These are phyloP conservation scores for Ilyonectria sp. DNA, from an alignment of 2,329 filamentous ascomycete species.

Conservation along the genomic window DNA sequence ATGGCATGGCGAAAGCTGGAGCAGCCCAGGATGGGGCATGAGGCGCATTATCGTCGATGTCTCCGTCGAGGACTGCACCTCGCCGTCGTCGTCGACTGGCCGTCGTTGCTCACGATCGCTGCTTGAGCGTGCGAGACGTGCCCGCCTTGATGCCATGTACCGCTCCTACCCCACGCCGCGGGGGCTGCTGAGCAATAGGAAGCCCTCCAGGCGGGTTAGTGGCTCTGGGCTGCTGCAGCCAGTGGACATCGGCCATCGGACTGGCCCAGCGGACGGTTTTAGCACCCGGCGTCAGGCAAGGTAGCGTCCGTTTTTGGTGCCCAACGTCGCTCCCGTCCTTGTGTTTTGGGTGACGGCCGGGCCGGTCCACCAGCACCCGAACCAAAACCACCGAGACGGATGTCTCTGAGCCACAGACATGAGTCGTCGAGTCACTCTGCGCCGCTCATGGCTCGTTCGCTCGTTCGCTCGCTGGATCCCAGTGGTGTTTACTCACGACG, in stretches of 20 bases:
- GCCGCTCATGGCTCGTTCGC: constrained; percentile 13
- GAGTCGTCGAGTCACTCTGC: constrained; percentile 22
- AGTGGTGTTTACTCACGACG: constrained; percentile 11
- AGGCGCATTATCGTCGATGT: constrained; percentile 27
- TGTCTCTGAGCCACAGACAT: constrained; percentile 34
- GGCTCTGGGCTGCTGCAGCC: constrained; percentile 46
- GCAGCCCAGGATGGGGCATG: constrained; percentile 22
- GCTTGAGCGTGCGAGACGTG: constrained; percentile 29
- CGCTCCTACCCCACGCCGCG: constrained; percentile 43
- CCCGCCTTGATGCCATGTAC: constrained; percentile 21
- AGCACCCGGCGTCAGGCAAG: constrained; percentile 34
- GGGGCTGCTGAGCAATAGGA: constrained; percentile 45
- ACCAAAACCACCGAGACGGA: constrained; percentile 37
- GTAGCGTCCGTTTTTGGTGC: constrained; percentile 49
- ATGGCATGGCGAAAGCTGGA: constrained; percentile 26
- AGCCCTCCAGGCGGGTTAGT: constrained; percentile 43
- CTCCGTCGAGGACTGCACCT: constrained; percentile 13
- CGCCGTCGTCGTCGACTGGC: constrained; percentile 21
- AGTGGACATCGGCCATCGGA: constrained; percentile 29
- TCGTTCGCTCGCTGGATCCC: constrained; percentile 13
- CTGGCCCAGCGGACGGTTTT: constrained; percentile 38
- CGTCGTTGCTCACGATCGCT: constrained; percentile 24
- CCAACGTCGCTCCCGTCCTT: constrained; percentile 43
- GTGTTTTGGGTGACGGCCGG: constrained; percentile 43
- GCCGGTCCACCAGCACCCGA: constrained; percentile 47